These are phyloP conservation scores for Tolypocladium cylindrosporum DNA, from an alignment of 2,329 filamentous ascomycete genomes.

Conservation along the genomic window DNA sequence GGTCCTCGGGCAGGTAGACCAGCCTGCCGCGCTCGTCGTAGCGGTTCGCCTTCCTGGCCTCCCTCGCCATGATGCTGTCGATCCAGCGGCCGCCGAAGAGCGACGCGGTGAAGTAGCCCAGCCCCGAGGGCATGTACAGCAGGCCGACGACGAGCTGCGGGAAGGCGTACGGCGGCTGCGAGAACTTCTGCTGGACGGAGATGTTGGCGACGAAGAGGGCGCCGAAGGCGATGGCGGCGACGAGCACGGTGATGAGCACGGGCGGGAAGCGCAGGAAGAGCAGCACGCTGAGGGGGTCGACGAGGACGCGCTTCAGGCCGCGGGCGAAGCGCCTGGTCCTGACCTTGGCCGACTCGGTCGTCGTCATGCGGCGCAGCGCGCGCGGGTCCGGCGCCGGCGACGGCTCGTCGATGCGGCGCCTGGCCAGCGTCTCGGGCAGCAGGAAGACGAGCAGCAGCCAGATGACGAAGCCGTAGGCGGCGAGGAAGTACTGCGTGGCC, in stretches of 20 bases:
- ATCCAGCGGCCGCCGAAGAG: slow-evolving; percentile 67
- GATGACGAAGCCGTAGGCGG: slow-evolving; percentile 55
- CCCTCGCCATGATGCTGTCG: slow-evolving; percentile 69
- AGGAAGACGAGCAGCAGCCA: slow-evolving; percentile 47
- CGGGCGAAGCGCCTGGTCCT: slow-evolving; percentile 43
- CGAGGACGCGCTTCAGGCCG: slow-evolving; percentile 48
- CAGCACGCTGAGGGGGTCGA: slow-evolving; percentile 65
- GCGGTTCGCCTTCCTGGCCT: slow-evolving; percentile 59
- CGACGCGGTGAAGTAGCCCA: slow-evolving; percentile 63
- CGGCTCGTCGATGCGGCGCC: slow-evolving; percentile 15
- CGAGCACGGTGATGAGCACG: slow-evolving; percentile 63
- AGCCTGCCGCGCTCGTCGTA: slow-evolving; percentile 58
- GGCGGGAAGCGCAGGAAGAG: slow-evolving; percentile 64
- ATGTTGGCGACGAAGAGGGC: slow-evolving; percentile 71
- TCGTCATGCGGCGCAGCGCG: slow-evolving; percentile 39
- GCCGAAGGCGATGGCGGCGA: slow-evolving; percentile 66
- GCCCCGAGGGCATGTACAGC: slow-evolving; percentile 64
- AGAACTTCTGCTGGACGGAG: slow-evolving; percentile 62
- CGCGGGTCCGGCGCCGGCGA: not conserved
- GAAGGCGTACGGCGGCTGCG: slow-evolving; percentile 56
- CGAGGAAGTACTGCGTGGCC: slow-evolving; percentile 68
- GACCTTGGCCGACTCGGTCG: slow-evolving; percentile 49
- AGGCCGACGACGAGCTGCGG: slow-evolving; percentile 59
- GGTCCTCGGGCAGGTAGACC: slow-evolving; percentile 65
- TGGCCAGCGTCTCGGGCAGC: slow-evolving; percentile 54